Evolutionary conservation across 345 rosid genomes (phyloP).

Genomic region (Kandelia obovata): DNA sequence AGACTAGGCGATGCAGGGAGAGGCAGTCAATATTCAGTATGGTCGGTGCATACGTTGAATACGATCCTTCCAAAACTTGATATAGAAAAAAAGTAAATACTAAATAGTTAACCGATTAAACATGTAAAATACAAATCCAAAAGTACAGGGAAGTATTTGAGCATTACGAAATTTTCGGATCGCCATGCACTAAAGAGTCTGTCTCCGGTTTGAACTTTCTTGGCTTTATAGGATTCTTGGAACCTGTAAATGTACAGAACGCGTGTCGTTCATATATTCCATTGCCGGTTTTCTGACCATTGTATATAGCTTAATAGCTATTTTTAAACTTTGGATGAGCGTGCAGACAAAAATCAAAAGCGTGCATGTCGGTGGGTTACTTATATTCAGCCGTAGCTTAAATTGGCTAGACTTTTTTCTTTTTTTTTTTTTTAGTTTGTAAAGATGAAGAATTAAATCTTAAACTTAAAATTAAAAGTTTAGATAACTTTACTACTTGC

Average conservation of each 20-base stretch:
- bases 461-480: too few relatives aligned
- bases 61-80: not conserved
- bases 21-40: too few relatives aligned
- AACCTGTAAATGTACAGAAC: conserved; percentile 9
- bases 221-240: conserved; percentile 34
- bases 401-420: too few relatives aligned
- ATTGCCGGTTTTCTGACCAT: not conserved
- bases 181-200: conserved; percentile 20
- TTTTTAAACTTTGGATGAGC: not conserved
- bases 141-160: not conserved
- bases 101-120: not conserved
- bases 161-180: conserved; percentile 11
- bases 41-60: not conserved
- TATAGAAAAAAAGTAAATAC: too few relatives aligned
- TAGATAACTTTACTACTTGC: too few relatives aligned
- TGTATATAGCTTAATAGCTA: not conserved
- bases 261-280: conserved; percentile 9
- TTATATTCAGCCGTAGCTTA: too few relatives aligned
- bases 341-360: too few relatives aligned
- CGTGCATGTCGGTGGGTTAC: too few relatives aligned
- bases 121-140: not conserved
- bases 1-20: too few relatives aligned
- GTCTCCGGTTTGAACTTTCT: not conserved
- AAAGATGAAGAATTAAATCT: too few relatives aligned
- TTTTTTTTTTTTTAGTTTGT: too few relatives aligned